These are phyloP conservation scores for Rhizoctonia solani DNA, from an alignment of 1,284 basidiomycete species.

Conservation along the genomic window DNA sequence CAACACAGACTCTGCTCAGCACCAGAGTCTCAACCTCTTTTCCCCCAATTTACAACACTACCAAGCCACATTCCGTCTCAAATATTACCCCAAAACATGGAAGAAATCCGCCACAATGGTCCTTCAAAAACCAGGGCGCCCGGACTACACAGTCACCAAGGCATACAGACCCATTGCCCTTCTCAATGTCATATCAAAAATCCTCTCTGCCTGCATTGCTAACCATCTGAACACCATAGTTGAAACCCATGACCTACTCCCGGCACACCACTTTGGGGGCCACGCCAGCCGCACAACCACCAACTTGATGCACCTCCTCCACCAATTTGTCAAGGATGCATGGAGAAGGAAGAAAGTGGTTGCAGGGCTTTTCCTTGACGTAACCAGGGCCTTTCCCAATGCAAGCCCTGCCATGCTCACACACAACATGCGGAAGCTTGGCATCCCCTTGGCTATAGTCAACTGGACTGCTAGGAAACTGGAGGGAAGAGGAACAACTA, in stretches of 20 bases:
- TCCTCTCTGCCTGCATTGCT: slow-evolving; percentile 23
- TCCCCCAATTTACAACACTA: too few species aligned
- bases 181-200: slow-evolving; percentile 26
- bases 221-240: background rate
- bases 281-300: slow-evolving; percentile 27
- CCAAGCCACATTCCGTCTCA: slow-evolving; percentile 17
- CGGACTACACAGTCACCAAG: slow-evolving; percentile 35
- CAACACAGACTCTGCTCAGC: too few species aligned
- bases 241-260: slow-evolving; percentile 27
- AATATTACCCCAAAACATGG: slow-evolving; percentile 21
- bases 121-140: slow-evolving; percentile 35
- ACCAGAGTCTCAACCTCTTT: too few species aligned
- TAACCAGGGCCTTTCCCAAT: slow-evolving; percentile 45
- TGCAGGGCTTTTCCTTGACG: slow-evolving; percentile 34
- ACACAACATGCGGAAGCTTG: slow-evolving; percentile 44
- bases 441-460: slow-evolving; percentile 41
- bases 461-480: slow-evolving; percentile 40
- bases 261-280: slow-evolving; percentile 34
- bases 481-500: background rate
- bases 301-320: slow-evolving; percentile 27
- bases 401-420: slow-evolving; percentile 42
- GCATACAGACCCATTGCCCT: slow-evolving; percentile 39
- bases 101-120: slow-evolving; percentile 25
- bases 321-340: slow-evolving; percentile 28
- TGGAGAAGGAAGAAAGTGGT: slow-evolving; percentile 36